phyloP scores from a whole-genome alignment of 495 filamentous ascomycete genomes.

The Penicillium simplicissimum region DNA sequence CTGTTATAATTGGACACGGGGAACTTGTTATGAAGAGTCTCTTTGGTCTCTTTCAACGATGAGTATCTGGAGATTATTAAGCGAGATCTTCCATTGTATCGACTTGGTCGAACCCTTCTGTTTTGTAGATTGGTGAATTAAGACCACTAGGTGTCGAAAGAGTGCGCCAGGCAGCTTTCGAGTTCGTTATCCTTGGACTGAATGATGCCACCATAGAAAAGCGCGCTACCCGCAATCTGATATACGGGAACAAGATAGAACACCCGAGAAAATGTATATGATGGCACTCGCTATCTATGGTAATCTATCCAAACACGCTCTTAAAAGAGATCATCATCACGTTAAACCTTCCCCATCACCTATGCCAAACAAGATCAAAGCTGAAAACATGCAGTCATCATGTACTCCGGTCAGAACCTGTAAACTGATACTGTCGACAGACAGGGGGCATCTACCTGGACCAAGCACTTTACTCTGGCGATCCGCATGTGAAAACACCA shows the following conservation, averaged over 20 bases:
- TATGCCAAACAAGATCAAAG: background rate
- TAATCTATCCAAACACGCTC: background rate
- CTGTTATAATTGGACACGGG: background rate
- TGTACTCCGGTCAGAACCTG: background rate
- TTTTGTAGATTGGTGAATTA: background rate
- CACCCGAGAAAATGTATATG: too few relatives aligned
- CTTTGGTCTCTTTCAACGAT: too few relatives aligned
- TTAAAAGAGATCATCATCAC: background rate
- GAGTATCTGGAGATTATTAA: too few relatives aligned
- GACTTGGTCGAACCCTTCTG: background rate
- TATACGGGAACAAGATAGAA: too few relatives aligned
- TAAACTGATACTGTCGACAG: background rate
- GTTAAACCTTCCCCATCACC: background rate
- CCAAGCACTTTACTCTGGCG: background rate
- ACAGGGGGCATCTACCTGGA: background rate
- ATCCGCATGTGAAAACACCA: background rate
- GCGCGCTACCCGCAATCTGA: too few relatives aligned
- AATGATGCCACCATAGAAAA: background rate
- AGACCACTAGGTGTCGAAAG: background rate
- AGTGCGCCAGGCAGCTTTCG: background rate
- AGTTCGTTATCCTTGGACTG: background rate
- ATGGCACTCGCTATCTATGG: background rate
- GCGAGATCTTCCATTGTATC: background rate
- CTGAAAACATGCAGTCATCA: background rate
- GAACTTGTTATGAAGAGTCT: background rate